phyloP scores from a whole-genome alignment of 164 flowering plant genomes.

The Annona cherimola region DNA sequence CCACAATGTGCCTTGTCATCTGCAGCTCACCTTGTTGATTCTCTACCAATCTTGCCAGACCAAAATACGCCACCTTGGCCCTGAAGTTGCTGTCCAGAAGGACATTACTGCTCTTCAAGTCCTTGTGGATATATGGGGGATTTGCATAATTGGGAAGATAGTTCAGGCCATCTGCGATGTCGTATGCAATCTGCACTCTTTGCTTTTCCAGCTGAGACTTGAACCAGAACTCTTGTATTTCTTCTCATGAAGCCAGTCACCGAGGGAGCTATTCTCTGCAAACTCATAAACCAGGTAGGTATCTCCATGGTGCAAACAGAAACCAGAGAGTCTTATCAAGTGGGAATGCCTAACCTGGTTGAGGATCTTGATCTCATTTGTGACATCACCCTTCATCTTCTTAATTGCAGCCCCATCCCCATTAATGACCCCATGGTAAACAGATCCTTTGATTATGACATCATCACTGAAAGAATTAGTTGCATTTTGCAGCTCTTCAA shows the following conservation, averaged over 20 bases:
- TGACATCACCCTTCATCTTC: slow-evolving; percentile 56
- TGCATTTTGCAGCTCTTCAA: slow-evolving; percentile 52
- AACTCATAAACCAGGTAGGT: slow-evolving; percentile 67
- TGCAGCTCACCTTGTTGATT: slow-evolving; percentile 26
- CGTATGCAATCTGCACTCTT: slow-evolving; percentile 60
- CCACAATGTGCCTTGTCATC: slow-evolving; percentile 59
- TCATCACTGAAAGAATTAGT: slow-evolving; percentile 41
- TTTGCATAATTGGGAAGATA: slow-evolving; percentile 58
- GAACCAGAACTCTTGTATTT: background rate
- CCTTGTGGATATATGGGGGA: slow-evolving; percentile 57
- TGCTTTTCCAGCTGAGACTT: slow-evolving; percentile 51
- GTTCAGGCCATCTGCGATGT: slow-evolving; percentile 57
- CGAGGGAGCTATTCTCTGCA: slow-evolving; percentile 50
- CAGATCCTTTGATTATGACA: slow-evolving; percentile 46
- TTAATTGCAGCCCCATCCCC: slow-evolving; percentile 62
- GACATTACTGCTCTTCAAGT: slow-evolving; percentile 56
- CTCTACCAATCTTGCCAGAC: slow-evolving; percentile 37
- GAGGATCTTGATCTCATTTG: slow-evolving; percentile 46
- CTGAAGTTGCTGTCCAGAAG: slow-evolving; percentile 44
- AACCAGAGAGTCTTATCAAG: slow-evolving; percentile 59
- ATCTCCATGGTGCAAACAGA: slow-evolving; percentile 48
- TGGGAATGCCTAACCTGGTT: slow-evolving; percentile 58
- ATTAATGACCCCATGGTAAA: slow-evolving; percentile 45
- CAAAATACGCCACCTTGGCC: slow-evolving; percentile 56
- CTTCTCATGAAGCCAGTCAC: slow-evolving; percentile 42